Conservation (phyloP, 371 early-diverging fungal species). For the Mortierella sp. region DNA sequence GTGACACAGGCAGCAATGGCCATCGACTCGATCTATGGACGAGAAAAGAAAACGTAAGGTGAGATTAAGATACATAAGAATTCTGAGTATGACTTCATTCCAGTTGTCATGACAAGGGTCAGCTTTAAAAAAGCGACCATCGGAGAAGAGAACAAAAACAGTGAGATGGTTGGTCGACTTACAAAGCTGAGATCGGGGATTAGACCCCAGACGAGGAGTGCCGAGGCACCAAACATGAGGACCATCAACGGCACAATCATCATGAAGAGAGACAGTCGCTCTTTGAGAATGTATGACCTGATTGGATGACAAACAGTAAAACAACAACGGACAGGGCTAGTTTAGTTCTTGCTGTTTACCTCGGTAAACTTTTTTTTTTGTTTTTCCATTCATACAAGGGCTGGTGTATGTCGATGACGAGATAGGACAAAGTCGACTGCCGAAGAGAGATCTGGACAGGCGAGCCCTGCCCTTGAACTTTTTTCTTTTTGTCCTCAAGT, state of each 20-base stretch:
- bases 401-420: background rate
- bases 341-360: background rate
- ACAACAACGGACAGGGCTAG: background rate
- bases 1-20: slow-evolving; percentile 93
- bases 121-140: background rate
- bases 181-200: slow-evolving; percentile 77
- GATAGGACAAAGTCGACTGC: background rate
- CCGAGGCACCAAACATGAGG: slow-evolving; percentile 88
- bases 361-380: slow-evolving; percentile 1
- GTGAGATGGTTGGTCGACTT: slow-evolving; percentile 29
- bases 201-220: slow-evolving; percentile 74
- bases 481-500: background rate
- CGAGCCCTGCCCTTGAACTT: background rate
- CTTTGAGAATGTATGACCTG: slow-evolving; percentile 70
- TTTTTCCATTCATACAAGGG: background rate
- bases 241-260: slow-evolving; percentile 90
- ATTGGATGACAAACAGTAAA: background rate
- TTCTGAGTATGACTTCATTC: background rate
- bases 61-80: background rate
- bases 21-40: slow-evolving; percentile 71
- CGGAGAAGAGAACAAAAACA: background rate
- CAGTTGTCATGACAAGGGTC: background rate
- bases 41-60: background rate
- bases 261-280: slow-evolving; percentile 77
- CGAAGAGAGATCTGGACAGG: background rate